These are phyloP conservation scores for Sorghum bicolor DNA, from an alignment of 176 grass and related monocot species.

Conservation along the genomic window DNA sequence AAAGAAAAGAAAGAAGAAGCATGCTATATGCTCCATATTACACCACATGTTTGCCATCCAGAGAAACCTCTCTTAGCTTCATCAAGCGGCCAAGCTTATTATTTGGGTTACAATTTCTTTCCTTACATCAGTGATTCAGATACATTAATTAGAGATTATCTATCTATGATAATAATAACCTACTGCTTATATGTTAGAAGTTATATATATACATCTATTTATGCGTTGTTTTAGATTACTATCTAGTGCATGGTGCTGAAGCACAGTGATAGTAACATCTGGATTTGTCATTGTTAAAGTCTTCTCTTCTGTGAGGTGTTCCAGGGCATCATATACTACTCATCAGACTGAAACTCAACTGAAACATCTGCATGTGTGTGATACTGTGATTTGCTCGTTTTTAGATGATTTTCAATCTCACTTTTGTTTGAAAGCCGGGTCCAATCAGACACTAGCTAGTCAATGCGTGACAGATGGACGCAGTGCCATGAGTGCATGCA, in stretches of 20 bases:
- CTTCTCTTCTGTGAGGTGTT: background rate
- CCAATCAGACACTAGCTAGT: background rate
- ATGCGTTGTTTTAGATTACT: background rate
- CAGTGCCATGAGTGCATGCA: background rate
- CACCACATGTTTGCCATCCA: background rate
- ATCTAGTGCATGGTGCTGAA: background rate
- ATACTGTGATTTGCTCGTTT: background rate
- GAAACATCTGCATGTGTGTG: conserved; percentile 19
- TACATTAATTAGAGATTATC: no score
- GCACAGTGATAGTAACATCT: background rate
- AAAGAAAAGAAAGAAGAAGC: no score
- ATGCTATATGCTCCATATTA: background rate
- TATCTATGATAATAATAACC: no score
- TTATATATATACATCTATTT: background rate
- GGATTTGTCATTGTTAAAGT: background rate
- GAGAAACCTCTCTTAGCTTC: no score
- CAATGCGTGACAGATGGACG: conserved; percentile 22
- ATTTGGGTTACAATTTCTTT: no score
- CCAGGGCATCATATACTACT: background rate
- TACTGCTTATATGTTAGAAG: no score
- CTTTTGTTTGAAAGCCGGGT: conserved; percentile 8
- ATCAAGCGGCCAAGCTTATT: no score
- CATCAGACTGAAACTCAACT: background rate
- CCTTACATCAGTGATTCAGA: no score
- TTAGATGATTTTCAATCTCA: background rate